phyloP scores from a whole-genome alignment of 2,329 filamentous ascomycete species.

The Septoria petroselini region DNA sequence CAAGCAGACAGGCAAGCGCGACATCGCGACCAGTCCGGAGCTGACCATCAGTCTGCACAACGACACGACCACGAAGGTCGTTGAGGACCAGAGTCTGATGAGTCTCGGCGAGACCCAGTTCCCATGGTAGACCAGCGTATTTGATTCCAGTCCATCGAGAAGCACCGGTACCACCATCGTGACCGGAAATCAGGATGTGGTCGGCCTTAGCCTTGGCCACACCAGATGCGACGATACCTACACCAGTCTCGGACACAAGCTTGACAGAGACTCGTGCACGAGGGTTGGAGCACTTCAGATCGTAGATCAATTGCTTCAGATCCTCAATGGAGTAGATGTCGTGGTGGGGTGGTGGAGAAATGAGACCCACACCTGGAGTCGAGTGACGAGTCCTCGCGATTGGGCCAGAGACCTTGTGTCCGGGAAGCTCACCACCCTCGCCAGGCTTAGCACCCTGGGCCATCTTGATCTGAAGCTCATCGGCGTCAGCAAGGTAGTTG shows the following conservation, averaged over 20 bases:
- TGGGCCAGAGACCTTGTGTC: conserved; percentile 91
- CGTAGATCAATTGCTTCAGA: conserved; percentile 95
- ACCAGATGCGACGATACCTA: conserved; percentile 95
- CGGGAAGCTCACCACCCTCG: conserved; percentile 94
- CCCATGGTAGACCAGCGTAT: conserved; percentile 95
- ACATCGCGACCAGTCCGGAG: conserved; percentile 89
- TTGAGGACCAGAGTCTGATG: conserved; percentile 96
- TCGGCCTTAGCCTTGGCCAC: conserved; percentile 97
- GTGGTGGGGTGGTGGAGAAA: conserved; percentile 93
- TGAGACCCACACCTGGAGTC: conserved; percentile 91
- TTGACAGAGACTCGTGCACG: conserved; percentile 92
- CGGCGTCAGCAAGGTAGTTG: conserved; percentile 88
- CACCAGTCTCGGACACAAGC: conserved; percentile 94
- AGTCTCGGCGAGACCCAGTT: conserved; percentile 92
- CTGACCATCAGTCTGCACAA: conserved; percentile 95
- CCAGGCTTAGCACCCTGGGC: conserved; percentile 96
- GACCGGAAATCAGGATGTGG: conserved; percentile 93
- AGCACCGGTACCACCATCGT: conserved; percentile 94
- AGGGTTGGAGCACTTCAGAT: conserved; percentile 93
- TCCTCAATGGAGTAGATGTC: conserved; percentile 99
- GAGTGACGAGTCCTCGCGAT: conserved; percentile 95
- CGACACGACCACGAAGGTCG: conserved; percentile 89
- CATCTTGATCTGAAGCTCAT: conserved; percentile 99
- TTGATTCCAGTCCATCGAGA: conserved; percentile 99
- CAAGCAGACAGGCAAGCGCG: conserved; percentile 88